Percentiles rank a stretch among this genome's conserved stretches.
Conservation (phyloP, 306 rosid genomes). For the Casuarina cunninghamiana region DNA sequence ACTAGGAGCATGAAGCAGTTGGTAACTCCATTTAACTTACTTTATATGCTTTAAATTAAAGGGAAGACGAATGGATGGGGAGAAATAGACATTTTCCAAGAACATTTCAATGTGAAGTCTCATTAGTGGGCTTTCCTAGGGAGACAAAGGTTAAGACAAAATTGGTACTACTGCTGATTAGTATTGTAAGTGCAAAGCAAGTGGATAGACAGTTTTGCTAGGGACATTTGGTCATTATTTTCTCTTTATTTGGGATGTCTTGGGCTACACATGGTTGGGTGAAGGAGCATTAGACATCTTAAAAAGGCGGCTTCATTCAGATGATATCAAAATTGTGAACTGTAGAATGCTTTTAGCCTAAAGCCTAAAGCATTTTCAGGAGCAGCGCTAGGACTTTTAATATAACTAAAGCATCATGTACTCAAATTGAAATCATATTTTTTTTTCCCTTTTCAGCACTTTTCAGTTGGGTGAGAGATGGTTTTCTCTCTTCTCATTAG, state of each 20-base stretch:
- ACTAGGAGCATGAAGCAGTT: neutral
- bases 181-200: neutral
- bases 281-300: neutral
- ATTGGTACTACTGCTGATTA: neutral
- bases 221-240: neutral
- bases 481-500: neutral
- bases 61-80: no score
- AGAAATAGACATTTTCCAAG: neutral
- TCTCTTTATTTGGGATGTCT: neutral
- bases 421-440: neutral
- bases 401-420: neutral
- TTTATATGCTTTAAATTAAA: no score
- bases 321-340: neutral
- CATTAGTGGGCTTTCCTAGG: neutral
- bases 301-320: neutral
- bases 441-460: no score
- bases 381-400: neutral
- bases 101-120: neutral
- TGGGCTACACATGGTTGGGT: neutral
- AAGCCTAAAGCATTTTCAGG: neutral
- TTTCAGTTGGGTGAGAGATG: no score
- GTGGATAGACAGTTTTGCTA: neutral
- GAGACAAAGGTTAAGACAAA: neutral
- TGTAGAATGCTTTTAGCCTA: neutral
- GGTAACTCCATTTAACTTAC: neutral